Percentiles rank a stretch among this genome's conserved stretches.
Conservation (phyloP, 202 grass and related monocot genomes). For the Bolboschoenoplectus hybrid region DNA sequence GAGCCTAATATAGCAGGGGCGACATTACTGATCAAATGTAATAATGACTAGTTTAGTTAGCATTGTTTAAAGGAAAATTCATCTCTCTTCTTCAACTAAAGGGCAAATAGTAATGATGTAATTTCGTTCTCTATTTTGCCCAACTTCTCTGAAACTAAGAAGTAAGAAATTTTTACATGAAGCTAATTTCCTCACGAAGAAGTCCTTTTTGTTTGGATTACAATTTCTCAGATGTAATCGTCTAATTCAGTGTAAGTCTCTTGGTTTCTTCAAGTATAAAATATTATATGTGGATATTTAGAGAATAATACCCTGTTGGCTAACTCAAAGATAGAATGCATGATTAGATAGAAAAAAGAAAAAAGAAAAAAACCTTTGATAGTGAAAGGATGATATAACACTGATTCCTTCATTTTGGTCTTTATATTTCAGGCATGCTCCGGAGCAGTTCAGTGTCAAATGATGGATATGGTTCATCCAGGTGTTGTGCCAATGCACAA, state of each 20-base stretch:
- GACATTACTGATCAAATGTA: conserved; percentile 2
- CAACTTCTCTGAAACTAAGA: neutral
- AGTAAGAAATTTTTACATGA: neutral
- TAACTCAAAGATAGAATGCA: conserved; percentile 8
- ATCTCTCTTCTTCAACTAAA: conserved; percentile 2
- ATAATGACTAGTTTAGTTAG: neutral
- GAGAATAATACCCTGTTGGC: neutral
- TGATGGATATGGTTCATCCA: conserved; percentile 92
- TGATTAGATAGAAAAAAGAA: neutral
- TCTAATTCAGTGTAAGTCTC: neutral
- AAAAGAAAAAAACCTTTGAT: neutral
- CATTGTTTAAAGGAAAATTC: neutral
- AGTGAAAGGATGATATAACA: neutral
- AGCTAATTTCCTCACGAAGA: neutral
- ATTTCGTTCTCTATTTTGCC: neutral
- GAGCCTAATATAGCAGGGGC: neutral
- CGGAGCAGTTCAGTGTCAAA: conserved; percentile 87
- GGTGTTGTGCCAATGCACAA: conserved; percentile 90
- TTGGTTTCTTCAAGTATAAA: conserved; percentile 5
- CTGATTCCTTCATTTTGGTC: neutral
- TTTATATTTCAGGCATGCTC: conserved; percentile 65
- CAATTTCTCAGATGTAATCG: neutral
- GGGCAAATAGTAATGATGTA: conserved; percentile 4
- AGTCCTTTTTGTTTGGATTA: neutral
- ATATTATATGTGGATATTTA: neutral